These are phyloP conservation scores for Zopfochytrium polystomum DNA, from an alignment of 371 early-diverging fungal species.

Conservation along the genomic window DNA sequence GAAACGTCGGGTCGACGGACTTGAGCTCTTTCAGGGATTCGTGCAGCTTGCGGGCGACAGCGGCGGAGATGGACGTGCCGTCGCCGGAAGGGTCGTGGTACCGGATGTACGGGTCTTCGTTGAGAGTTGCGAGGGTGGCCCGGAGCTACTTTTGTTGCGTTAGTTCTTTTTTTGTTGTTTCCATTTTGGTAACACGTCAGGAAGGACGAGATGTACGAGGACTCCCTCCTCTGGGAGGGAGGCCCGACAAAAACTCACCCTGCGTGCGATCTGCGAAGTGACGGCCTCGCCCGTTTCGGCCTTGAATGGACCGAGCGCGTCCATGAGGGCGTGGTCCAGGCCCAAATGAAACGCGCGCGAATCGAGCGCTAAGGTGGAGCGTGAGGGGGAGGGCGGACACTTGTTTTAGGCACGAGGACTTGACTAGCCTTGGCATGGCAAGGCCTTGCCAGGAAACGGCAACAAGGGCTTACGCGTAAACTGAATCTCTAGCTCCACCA, in stretches of 20 bases:
- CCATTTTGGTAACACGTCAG: background rate
- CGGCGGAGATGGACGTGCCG: constrained; percentile 50
- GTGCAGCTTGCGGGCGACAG: too few relatives aligned
- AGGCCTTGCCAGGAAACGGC: constrained; percentile 66
- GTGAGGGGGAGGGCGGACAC: too few relatives aligned
- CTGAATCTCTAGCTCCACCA: too few relatives aligned
- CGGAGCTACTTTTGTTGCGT: too few relatives aligned
- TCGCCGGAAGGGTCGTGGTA: constrained; percentile 70
- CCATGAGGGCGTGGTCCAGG: too few relatives aligned
- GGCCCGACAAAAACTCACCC: constrained; percentile 60
- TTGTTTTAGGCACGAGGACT: too few relatives aligned
- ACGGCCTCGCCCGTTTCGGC: constrained; percentile 43
- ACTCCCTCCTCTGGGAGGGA: constrained; percentile 15
- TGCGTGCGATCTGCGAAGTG: constrained; percentile 50
- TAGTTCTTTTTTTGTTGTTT: too few relatives aligned
- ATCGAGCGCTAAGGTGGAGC: too few relatives aligned
- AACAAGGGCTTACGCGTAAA: constrained; percentile 74
- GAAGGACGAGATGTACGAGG: background rate
- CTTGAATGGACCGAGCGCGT: constrained; percentile 52
- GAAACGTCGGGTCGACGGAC: constrained; percentile 56
- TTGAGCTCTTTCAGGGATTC: constrained; percentile 57
- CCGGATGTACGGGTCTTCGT: constrained; percentile 80
- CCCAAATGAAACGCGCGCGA: too few relatives aligned
- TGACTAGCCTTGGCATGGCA: too few relatives aligned
- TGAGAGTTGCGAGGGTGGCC: constrained; percentile 49